phyloP scores from a whole-genome alignment of 163 green algal genomes.

The Scenedesmus sp. region DNA sequence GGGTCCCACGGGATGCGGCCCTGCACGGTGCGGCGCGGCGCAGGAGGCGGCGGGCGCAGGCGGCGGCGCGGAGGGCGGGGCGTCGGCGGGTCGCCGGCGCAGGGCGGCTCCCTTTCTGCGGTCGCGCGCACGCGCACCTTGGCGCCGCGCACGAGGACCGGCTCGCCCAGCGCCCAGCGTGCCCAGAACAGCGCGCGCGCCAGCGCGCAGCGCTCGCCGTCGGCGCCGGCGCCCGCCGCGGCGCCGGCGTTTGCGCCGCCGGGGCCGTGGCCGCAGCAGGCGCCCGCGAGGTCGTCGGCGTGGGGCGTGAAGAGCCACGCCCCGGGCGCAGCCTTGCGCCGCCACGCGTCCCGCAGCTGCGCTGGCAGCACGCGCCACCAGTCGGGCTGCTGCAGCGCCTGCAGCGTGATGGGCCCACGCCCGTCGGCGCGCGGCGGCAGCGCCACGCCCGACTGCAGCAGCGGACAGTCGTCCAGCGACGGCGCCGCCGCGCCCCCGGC shows the following conservation, averaged over 20 bases:
- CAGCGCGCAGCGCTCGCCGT: background rate
- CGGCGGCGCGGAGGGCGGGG: too few species aligned
- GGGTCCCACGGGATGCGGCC: slow-evolving; percentile 38
- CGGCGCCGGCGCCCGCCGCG: background rate
- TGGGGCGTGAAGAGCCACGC: slow-evolving; percentile 38
- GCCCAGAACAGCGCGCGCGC: slow-evolving; percentile 35
- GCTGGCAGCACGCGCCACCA: slow-evolving; percentile 22
- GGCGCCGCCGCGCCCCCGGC: background rate
- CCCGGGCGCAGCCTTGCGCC: background rate
- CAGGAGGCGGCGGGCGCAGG: too few species aligned
- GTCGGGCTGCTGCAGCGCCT: background rate
- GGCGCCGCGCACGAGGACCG: slow-evolving; percentile 28
- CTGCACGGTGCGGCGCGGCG: slow-evolving; percentile 12
- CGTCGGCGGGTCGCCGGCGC: background rate
- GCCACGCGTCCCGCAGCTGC: slow-evolving; percentile 10
- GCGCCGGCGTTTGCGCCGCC: background rate
- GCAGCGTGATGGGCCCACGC: slow-evolving; percentile 8
- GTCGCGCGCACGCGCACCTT: slow-evolving; percentile 19
- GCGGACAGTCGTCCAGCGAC: slow-evolving; percentile 21
- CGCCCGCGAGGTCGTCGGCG: slow-evolving; percentile 4
- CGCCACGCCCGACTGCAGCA: background rate
- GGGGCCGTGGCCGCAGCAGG: background rate
- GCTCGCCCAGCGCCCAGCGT: slow-evolving; percentile 37
- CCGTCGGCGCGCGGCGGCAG: background rate
- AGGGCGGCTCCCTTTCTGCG: background rate